Evolutionary conservation across 2,329 filamentous ascomycete genomes (phyloP).

Genomic region (Arachnomyces sp.): DNA sequence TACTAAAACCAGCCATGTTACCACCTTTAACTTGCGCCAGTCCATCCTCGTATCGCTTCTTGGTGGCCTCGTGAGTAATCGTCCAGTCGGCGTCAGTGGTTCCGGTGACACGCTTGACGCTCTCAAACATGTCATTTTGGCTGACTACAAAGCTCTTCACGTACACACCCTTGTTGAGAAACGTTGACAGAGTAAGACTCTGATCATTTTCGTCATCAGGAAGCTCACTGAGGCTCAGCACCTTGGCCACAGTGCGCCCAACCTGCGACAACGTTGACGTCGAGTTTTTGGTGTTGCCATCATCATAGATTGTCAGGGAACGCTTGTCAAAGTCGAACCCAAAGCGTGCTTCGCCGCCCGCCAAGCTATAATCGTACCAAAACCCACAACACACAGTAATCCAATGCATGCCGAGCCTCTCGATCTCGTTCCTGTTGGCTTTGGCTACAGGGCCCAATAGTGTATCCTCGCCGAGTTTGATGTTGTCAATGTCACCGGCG

Average conservation of each 20-base stretch:
- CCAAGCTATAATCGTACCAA: slow-evolving; percentile 50
- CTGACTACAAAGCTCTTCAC: slow-evolving; percentile 51
- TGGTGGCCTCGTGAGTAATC: slow-evolving; percentile 42
- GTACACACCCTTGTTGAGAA: slow-evolving; percentile 44
- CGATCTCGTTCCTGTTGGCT: slow-evolving; percentile 31
- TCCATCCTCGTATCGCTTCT: slow-evolving; percentile 45
- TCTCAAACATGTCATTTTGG: slow-evolving; percentile 59
- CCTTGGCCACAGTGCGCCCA: slow-evolving; percentile 45
- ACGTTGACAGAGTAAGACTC: slow-evolving; percentile 36
- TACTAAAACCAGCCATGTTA: slow-evolving; percentile 39
- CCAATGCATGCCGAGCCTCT: slow-evolving; percentile 36
- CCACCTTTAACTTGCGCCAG: slow-evolving; percentile 38
- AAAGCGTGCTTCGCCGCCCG: slow-evolving; percentile 26
- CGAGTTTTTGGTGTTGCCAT: slow-evolving; percentile 45
- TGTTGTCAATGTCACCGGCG: slow-evolving; percentile 24
- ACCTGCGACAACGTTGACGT: slow-evolving; percentile 53
- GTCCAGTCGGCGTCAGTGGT: slow-evolving; percentile 55
- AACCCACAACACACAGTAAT: slow-evolving; percentile 42
- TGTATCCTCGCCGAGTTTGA: slow-evolving; percentile 26
- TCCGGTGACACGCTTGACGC: slow-evolving; percentile 51
- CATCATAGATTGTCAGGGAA: slow-evolving; percentile 44
- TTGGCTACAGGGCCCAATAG: slow-evolving; percentile 26
- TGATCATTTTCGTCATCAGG: slow-evolving; percentile 33
- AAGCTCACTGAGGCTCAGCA: slow-evolving; percentile 41
- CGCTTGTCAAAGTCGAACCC: slow-evolving; percentile 46